Evolutionary conservation across 2,329 filamentous ascomycete species (phyloP), one percentile per base, ranked within the genome.

Genomic region (Phialemoniopsis sp.): DNA sequence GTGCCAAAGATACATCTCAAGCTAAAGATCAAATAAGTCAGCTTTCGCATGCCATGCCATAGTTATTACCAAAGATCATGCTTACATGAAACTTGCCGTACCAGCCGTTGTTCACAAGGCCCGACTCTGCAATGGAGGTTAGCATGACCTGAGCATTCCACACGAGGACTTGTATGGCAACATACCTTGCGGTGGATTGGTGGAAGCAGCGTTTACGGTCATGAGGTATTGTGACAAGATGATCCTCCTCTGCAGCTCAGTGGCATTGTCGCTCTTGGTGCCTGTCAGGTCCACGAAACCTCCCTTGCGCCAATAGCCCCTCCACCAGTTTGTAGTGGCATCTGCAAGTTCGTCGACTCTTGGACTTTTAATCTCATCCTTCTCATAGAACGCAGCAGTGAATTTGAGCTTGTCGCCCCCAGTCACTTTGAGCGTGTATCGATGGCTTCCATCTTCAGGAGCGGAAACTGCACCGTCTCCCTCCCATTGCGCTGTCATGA

Each of bases 1-100:
- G 48, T 78, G 71, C 73, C 73, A 78, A 39, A 76, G 60, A 16
- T 66, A 56, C 73, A 77, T 76, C 44, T 78, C 73, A 35, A 76
- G 52, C 58, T 67, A 17, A 8, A 6, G 10, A 26, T 26, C n/a
- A n/a, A 10, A 10, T 26, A 10, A 6, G 21, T 26, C 6, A 13
- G 13, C 13, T n/a, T 13, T 14, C 28, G 12, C 18, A 48, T 26
- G 21, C 6, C 15, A 47, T 15, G 21, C 9, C 5, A 19, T 17
- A 36, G 8, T 7, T n/a, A n/a, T n/a, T n/a, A n/a, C 13, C 13
- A 34, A 36, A 14, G 18, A 28, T 14, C 7, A 16, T 4, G 46
- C 56, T 51, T 49, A 61, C 58, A 43, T 75, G 73, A 45, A 76
- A 76, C 40, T 78, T 77, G 13, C 73, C 73, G 42, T 74, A 74